Evolutionary conservation across 805 yeast genomes (phyloP).

Genomic region (Ogataea nakhonphanomensis): DNA sequence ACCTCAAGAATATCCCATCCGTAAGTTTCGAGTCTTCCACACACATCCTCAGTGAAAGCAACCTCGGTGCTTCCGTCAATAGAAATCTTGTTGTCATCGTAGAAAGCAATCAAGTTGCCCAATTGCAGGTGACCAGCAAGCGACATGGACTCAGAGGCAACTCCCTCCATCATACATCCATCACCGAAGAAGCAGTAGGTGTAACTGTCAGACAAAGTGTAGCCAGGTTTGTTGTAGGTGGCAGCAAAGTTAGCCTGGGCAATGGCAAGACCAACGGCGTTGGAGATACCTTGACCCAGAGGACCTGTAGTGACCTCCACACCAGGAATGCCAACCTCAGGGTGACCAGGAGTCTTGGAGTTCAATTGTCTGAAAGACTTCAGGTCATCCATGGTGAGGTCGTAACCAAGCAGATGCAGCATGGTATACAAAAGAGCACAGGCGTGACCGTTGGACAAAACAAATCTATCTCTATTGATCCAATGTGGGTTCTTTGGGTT

Average conservation of each 20-base stretch:
- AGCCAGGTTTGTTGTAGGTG: constrained; percentile 85
- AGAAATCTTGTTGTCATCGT: constrained; percentile 96
- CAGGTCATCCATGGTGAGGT: constrained; percentile 76
- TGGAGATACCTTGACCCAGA: constrained; percentile 94
- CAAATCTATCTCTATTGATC: constrained; percentile 95
- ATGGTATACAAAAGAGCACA: constrained; percentile 84
- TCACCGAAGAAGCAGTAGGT: constrained; percentile 88
- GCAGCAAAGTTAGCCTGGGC: constrained; percentile 93
- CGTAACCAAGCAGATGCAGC: constrained; percentile 84
- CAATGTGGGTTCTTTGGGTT: constrained; percentile 90
- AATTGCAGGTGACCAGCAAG: constrained; percentile 95
- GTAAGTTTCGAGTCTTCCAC: constrained; percentile 80
- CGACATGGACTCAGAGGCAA: constrained; percentile 89
- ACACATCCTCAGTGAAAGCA: constrained; percentile 92
- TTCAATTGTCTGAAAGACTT: constrained; percentile 84
- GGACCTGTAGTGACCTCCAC: constrained; percentile 98
- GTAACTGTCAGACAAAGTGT: constrained; percentile 66
- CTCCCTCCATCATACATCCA: constrained; percentile 98
- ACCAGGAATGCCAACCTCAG: constrained; percentile 87
- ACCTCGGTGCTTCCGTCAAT: constrained; percentile 90
- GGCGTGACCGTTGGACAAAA: constrained; percentile 94
- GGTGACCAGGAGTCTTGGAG: constrained; percentile 97
- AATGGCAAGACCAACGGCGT: constrained; percentile 94
- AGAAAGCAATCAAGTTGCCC: constrained; percentile 89
- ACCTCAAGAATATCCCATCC: constrained; percentile 90